Evolutionary conservation across 768 basidiomycete genomes (phyloP).

Genomic region (Leccinum variicolor): DNA sequence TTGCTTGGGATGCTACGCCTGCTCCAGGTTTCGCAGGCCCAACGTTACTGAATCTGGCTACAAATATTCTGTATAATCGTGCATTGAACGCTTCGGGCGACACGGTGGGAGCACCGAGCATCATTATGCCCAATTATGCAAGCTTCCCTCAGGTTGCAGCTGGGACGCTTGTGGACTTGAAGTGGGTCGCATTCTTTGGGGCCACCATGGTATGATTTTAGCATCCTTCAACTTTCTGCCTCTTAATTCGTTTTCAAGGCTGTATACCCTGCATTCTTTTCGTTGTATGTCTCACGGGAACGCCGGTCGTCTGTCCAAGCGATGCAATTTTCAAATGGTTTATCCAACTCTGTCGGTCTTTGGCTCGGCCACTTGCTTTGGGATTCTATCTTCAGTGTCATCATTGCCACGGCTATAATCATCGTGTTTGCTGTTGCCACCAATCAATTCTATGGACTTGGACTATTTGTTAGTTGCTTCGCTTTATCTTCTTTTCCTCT

Average conservation of each 20-base stretch:
- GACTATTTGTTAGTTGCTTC: constrained; percentile 50
- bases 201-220: constrained; percentile 56
- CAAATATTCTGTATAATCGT: constrained; percentile 62
- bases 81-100: constrained; percentile 54
- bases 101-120: constrained; percentile 35
- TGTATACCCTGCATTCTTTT: constrained; percentile 79
- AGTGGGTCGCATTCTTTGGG: constrained; percentile 75
- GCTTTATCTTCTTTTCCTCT: background rate
- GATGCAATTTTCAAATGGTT: constrained; percentile 78
- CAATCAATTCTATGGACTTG: constrained; percentile 66
- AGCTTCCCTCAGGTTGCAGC: constrained; percentile 54
- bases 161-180: constrained; percentile 58
- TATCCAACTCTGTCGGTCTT: constrained; percentile 63
- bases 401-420: constrained; percentile 61
- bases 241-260: constrained; percentile 37
- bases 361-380: constrained; percentile 81
- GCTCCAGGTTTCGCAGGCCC: constrained; percentile 56
- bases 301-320: constrained; percentile 67
- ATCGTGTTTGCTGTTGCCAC: constrained; percentile 57
- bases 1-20: constrained; percentile 71
- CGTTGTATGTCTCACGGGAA: constrained; percentile 73
- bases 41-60: constrained; percentile 62
- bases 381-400: constrained; percentile 57
- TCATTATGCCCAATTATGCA: constrained; percentile 58
- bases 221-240: background rate